Evolutionary conservation across 495 filamentous ascomycete species (phyloP), one percentile per base, ranked within the genome.

Genomic region (Xylaria flabelliformis): DNA sequence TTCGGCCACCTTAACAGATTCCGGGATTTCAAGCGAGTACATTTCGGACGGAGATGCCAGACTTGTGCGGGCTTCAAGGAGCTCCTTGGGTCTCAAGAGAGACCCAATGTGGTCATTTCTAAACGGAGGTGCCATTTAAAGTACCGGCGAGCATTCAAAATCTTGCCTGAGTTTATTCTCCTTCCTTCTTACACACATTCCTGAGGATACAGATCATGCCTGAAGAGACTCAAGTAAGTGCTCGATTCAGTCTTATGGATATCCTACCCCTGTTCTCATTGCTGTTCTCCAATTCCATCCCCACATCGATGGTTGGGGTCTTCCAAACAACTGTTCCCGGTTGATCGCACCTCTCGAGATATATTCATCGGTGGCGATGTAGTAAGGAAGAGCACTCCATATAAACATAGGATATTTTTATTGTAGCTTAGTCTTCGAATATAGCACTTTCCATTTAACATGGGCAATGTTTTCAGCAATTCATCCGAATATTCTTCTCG

Each of bases 21-120:
- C 80, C 26, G 80, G 82, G 19, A 89, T 78, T 42, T 83, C 83
- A 67, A 90, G 80, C 46, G 83, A 79, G 53, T 87, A 85, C 70
- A 75, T 72, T 32, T 78, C 74, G 17, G 76, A 77, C 12, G 78
- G 73, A 9, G 74, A 75, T 1, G 74, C 73, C 21, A 76, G 71
- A 26, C 24, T 53, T 15, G 69, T 66, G 72, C 92, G 91, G 53
- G 85, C 86, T 15, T 88, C 82, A 50, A 95, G 84, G 9, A 96
- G 88, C 36, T 86, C 76, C 69, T 91, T 80, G 50, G 93, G 92
- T 13, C 93, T 89, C 36, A 94, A 87, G 29, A 95, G 88, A 48
- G 92, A 94, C 70, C 93, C 93, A 73, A 97, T 83, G 78, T 95
- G 92, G 84, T 95, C 93, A 61, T 92, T 92, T 75, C 92, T 88